Evolutionary conservation across 176 grass and related monocot genomes (phyloP), one percentile per base, ranked within the genome.

Genomic region (Bonia amplexicaulis): DNA sequence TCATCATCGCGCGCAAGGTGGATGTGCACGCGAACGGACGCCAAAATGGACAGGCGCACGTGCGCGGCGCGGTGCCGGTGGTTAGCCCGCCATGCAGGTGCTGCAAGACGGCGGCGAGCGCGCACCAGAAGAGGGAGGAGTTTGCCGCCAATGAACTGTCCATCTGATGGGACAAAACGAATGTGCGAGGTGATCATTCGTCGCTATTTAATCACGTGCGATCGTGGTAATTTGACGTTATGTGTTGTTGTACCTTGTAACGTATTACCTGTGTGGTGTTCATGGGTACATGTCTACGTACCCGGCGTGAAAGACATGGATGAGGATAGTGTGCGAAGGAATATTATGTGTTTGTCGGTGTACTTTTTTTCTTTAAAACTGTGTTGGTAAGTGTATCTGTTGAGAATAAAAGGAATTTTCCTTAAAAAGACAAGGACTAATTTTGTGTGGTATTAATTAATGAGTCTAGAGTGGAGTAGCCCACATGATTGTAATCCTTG

Each of bases 1-100:
- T 94, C 33, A 87, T 94, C 83, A 75, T 94, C 22, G 89, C 92
- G 22, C 84, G 84, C 0, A 94, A 94, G 81, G n/a, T 25, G 10
- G 60, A 46, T 23, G 15, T 9, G 29, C 44, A n/a, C 66, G 29
- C 54, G 9, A 14, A 42, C 9, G 65, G 60, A 4, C 41, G 16
- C 14, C 73, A 37, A 15, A 70, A 73, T 3, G 66, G 73, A 4
- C 26, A 11, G 7, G 71, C 41, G 12, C 71, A 48, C 8, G 22
- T 62, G 0, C 14, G 45, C 39, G 58, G 82, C 45, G 6, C 29
- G 47, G 40, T 39, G 68, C 77, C 82, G 9, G 73, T 85, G 44
- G 80, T 78, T 27, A 77, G 72, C 64, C 77, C 81, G 12, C 76
- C 85, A 8, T 85, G 78, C 54, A 85, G 71, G 85, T 91, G 45